These are phyloP conservation scores for Fraxinus latifolia DNA, from an alignment of 305 asterid genomes.

Conservation along the genomic window DNA sequence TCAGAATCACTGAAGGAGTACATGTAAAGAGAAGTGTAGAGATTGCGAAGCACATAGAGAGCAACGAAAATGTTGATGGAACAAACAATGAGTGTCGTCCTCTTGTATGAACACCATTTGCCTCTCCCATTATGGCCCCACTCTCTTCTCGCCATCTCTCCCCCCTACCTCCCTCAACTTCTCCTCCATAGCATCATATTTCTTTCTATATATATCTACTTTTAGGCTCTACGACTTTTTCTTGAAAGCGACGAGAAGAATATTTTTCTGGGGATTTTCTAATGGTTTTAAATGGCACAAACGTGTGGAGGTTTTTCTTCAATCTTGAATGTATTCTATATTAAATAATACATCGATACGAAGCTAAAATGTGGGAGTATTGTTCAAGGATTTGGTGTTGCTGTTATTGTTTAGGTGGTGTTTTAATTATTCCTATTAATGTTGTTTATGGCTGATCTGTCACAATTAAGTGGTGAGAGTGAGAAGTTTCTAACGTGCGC, in stretches of 20 bases:
- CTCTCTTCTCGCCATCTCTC: conserved; percentile 69
- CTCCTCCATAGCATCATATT: conserved; percentile 53
- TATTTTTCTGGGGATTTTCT: background rate
- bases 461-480: background rate
- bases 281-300: background rate
- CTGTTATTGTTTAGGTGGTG: background rate
- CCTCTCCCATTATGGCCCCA: conserved; percentile 54
- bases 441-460: background rate
- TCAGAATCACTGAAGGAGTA: conserved; percentile 49
- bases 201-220: background rate
- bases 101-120: conserved; percentile 67
- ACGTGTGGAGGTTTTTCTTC: background rate
- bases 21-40: conserved; percentile 61
- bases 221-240: background rate
- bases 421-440: background rate
- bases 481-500: background rate
- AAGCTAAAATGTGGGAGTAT: background rate
- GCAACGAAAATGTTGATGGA: conserved; percentile 69
- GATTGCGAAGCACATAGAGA: conserved; percentile 69
- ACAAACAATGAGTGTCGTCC: conserved; percentile 59
- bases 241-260: background rate
- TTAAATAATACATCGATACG: background rate
- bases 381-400: background rate
- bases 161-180: conserved; percentile 33
- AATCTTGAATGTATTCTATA: background rate